Evolutionary conservation across 129 eudicot genomes (phyloP).

Genomic region (Arctium minus): DNA sequence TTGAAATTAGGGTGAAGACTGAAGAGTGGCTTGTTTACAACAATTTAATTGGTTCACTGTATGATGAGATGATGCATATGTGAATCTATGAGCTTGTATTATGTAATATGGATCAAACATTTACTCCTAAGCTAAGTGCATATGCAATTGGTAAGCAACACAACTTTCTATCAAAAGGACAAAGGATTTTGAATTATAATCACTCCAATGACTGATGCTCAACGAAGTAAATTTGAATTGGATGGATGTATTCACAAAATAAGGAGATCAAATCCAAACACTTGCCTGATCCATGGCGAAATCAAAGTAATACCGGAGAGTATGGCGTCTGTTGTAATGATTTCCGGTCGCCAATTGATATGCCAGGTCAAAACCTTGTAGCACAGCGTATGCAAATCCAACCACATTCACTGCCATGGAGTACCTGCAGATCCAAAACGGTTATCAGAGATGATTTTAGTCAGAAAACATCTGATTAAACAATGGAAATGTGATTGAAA

Average conservation of each 20-base stretch:
- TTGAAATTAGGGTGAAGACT: background rate
- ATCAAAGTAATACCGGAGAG: constrained; percentile 52
- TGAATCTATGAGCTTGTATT: background rate
- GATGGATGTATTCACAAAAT: background rate
- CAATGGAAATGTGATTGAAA: background rate
- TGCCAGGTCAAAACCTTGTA: constrained; percentile 56
- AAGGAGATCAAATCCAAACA: background rate
- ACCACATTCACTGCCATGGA: constrained; percentile 68
- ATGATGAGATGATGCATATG: background rate
- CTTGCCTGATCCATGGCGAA: constrained; percentile 82
- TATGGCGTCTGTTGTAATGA: constrained; percentile 31
- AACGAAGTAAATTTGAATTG: background rate
- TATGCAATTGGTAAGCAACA: background rate
- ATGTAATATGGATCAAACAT: background rate
- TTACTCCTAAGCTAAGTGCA: background rate
- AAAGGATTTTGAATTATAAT: background rate
- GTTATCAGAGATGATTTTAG: background rate
- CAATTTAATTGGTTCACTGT: background rate
- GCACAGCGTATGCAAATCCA: constrained; percentile 69
- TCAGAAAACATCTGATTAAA: background rate
- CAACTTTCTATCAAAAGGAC: background rate
- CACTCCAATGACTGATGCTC: background rate
- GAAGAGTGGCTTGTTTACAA: background rate
- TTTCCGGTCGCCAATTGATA: constrained; percentile 56
- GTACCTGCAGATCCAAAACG: constrained; percentile 48